Evolutionary conservation across 225 moss, liverwort and hornwort species (phyloP).

Genomic region (Pseudoscleropodium purum): DNA sequence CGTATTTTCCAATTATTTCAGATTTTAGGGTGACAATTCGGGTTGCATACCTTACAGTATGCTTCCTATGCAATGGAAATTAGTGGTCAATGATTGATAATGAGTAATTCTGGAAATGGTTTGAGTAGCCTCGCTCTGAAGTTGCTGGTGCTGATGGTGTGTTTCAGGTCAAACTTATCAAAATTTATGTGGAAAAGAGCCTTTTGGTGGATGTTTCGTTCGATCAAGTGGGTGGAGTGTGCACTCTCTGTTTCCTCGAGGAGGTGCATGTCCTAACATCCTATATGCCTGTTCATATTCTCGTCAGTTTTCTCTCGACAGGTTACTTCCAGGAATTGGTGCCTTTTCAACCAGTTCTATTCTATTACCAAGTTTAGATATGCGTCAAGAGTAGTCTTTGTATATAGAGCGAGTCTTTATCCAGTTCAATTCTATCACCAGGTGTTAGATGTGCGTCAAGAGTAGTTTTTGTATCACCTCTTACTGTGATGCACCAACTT

Average conservation of each 20-base stretch:
- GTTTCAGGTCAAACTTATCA: conserved; percentile 66
- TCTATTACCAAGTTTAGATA: not conserved
- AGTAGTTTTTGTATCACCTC: not conserved
- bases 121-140: not conserved
- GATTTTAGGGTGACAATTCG: not conserved
- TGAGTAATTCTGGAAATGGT: not conserved
- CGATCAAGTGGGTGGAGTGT: conserved; percentile 66
- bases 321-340: not conserved
- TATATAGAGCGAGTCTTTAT: too few relatives aligned
- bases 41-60: not conserved
- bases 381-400: not conserved
- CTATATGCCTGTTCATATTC: not conserved
- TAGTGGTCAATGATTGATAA: not conserved
- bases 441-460: not conserved
- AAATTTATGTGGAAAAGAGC: conserved; percentile 58
- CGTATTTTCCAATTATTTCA: not conserved
- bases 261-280: conserved; percentile 29
- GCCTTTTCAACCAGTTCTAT: not conserved
- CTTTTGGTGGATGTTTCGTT: conserved; percentile 83
- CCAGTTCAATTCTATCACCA: not conserved
- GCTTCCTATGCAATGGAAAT: not conserved
- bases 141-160: not conserved
- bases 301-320: not conserved
- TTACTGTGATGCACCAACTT: not conserved
- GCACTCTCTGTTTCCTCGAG: conserved; percentile 82